These are phyloP conservation scores for Oryza australiensis DNA, from an alignment of 176 grass and related monocot genomes.

Conservation along the genomic window DNA sequence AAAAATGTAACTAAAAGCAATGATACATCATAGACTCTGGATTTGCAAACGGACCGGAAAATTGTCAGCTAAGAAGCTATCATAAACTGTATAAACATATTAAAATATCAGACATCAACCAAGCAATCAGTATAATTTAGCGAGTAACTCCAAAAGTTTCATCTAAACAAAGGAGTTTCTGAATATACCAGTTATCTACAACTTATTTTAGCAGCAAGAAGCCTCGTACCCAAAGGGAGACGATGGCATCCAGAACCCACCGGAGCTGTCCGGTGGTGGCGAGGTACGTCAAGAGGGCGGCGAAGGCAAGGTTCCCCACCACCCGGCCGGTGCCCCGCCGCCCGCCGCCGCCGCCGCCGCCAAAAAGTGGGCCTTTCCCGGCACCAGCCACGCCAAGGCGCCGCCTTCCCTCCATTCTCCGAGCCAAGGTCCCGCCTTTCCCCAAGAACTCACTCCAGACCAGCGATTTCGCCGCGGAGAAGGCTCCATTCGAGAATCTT, in stretches of 20 bases:
- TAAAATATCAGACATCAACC: conserved; percentile 9
- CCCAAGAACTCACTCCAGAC: conserved; percentile 29
- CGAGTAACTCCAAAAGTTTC: not conserved
- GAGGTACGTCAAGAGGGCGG: conserved; percentile 71
- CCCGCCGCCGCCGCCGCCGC: conserved; percentile 44
- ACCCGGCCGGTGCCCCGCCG: conserved; percentile 50
- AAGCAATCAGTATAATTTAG: conserved; percentile 18
- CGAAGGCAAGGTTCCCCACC: conserved; percentile 75
- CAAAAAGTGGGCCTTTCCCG: conserved; percentile 68
- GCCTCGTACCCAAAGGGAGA: conserved; percentile 87
- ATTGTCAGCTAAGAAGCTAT: not conserved
- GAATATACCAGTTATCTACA: not conserved
- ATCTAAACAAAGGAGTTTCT: not conserved
- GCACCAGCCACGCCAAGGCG: conserved; percentile 37
- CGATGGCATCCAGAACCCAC: conserved; percentile 88
- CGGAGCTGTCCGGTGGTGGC: conserved; percentile 80
- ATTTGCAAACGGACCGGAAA: not conserved
- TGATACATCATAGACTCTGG: not conserved
- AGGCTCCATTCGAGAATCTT: conserved; percentile 18
- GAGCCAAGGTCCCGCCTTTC: conserved; percentile 38
- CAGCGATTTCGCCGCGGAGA: conserved; percentile 7
- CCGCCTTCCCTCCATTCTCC: conserved; percentile 30
- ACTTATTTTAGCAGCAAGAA: not conserved
- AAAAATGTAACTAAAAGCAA: not conserved
- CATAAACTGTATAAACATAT: not conserved